Evolutionary conservation across 176 grass and related monocot species (phyloP).

Genomic region (Chrysopogon serrulatus): DNA sequence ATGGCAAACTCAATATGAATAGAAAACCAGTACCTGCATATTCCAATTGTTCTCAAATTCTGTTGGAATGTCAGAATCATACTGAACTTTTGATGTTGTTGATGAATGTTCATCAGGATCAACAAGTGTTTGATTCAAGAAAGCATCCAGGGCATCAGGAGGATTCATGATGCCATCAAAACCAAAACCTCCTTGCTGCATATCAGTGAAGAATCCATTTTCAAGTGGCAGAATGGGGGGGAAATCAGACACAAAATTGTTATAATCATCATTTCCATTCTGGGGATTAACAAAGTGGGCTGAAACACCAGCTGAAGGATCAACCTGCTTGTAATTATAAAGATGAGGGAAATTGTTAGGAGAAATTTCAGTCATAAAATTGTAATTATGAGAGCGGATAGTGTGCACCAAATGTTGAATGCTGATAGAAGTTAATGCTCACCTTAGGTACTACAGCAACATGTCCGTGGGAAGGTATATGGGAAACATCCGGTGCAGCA

Average conservation of each 20-base stretch:
- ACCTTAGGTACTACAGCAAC: conserved; percentile 33
- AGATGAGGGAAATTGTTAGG: not conserved
- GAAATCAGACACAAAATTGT: not conserved
- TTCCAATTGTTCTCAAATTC: conserved; percentile 8
- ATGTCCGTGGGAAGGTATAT: conserved; percentile 7
- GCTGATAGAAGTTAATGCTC: conserved; percentile 1
- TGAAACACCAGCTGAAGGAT: not conserved
- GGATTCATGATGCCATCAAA: conserved; percentile 15
- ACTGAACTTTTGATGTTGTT: conserved; percentile 35
- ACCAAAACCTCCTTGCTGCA: not conserved
- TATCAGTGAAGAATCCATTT: not conserved
- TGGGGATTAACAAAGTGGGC: not conserved
- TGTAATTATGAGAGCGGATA: not conserved
- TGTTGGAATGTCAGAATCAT: conserved; percentile 28
- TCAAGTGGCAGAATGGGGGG: not conserved
- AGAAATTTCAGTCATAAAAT: not conserved
- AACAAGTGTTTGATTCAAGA: conserved; percentile 37
- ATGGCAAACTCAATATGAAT: not conserved
- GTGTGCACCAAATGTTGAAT: not conserved
- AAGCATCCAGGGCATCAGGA: conserved; percentile 27
- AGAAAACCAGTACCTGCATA: conserved; percentile 32
- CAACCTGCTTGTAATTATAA: conserved; percentile 38
- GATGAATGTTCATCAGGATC: conserved; percentile 51
- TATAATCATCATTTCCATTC: not conserved
- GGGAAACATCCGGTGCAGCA: conserved; percentile 6